These are phyloP conservation scores for Paramecium sonneborni DNA, from an alignment of 73 alveolate species.

Conservation along the genomic window DNA sequence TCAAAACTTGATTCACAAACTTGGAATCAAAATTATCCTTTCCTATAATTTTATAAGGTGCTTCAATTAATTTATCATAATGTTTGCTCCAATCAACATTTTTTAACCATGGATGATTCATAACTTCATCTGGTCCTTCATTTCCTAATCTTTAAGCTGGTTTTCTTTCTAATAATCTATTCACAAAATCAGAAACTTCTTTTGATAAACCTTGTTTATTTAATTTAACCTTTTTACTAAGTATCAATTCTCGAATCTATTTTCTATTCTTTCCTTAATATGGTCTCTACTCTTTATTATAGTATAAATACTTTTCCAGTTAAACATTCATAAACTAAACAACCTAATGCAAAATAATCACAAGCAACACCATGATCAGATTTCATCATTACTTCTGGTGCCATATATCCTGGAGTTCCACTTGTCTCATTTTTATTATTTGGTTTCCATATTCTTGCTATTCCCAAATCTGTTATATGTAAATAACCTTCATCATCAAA, in stretches of 20 bases:
- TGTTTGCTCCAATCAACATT: constrained; percentile 86
- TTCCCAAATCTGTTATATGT: constrained; percentile 91
- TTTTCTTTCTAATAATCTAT: constrained; percentile 89
- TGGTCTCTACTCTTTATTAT: constrained; percentile 72
- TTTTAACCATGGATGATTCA: constrained; percentile 87
- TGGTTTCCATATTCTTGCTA: constrained; percentile 83
- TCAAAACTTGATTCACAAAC: not conserved
- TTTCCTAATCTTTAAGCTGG: constrained; percentile 87
- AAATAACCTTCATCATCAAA: constrained; percentile 87
- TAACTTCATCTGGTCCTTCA: constrained; percentile 89
- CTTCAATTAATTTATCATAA: constrained; percentile 13
- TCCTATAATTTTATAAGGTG: constrained; percentile 44
- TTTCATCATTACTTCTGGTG: constrained; percentile 89
- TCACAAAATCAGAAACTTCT: constrained; percentile 94
- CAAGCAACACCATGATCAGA: constrained; percentile 81
- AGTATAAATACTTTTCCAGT: constrained; percentile 64
- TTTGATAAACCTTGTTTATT: constrained; percentile 86
- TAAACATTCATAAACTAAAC: constrained; percentile 85
- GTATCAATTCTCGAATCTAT: constrained; percentile 80
- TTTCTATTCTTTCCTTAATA: constrained; percentile 84
- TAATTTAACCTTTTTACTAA: constrained; percentile 75
- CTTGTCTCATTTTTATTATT: constrained; percentile 89
- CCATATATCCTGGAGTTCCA: constrained; percentile 92
- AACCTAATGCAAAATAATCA: constrained; percentile 94
- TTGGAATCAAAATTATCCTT: constrained; percentile 49